Conservation (phyloP, 2,329 filamentous ascomycete species). For the Hypoxylon sp. region DNA sequence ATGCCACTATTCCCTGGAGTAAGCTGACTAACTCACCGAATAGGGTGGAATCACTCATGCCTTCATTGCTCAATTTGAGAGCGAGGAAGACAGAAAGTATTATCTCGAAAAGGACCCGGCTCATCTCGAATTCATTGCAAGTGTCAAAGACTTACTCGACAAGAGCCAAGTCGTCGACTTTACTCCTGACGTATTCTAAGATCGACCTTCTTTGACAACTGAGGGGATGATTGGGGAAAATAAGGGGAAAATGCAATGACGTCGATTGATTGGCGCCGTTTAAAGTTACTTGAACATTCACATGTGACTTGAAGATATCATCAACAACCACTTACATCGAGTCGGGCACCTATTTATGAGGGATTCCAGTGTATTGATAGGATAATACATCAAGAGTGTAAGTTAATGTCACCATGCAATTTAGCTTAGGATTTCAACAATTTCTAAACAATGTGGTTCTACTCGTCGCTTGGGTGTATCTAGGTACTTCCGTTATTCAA, state of each 20-base stretch:
- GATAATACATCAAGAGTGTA: background rate
- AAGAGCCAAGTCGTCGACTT: conserved; percentile 73
- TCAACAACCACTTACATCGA: background rate
- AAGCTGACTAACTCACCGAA: conserved; percentile 20
- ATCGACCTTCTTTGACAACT: conserved; percentile 5
- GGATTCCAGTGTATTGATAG: background rate
- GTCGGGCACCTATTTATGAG: background rate
- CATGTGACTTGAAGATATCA: conserved; percentile 8
- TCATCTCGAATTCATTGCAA: conserved; percentile 71
- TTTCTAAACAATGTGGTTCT: conserved; percentile 7
- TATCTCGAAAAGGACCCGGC: conserved; percentile 75
- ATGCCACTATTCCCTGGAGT: background rate
- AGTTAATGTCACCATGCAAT: background rate
- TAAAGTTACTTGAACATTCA: background rate
- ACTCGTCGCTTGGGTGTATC: conserved; percentile 3
- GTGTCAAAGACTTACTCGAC: conserved; percentile 63
- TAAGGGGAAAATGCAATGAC: conserved; percentile 24
- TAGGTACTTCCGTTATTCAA: background rate
- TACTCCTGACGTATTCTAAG: conserved; percentile 57
- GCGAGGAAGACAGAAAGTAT: conserved; percentile 74
- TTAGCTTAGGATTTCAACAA: background rate
- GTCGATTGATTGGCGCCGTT: conserved; percentile 26
- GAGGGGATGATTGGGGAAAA: conserved; percentile 8
- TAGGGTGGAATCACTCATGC: conserved; percentile 75
- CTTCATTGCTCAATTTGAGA: conserved; percentile 77